These are phyloP conservation scores for Backusella sp. DNA, from an alignment of 192 early-diverging fungal species.

Conservation along the genomic window DNA sequence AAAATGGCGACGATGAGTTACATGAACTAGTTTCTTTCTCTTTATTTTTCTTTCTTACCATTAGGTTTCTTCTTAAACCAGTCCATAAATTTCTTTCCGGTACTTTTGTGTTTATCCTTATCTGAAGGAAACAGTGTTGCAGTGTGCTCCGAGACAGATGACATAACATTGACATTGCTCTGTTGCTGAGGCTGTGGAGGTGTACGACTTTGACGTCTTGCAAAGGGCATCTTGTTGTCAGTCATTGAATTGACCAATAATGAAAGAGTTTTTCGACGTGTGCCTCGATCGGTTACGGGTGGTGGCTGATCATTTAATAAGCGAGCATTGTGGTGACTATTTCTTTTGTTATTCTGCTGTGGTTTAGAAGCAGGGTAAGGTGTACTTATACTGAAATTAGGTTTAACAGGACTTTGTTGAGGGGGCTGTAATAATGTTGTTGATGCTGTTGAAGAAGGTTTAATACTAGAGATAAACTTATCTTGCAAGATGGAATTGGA, in stretches of 20 bases:
- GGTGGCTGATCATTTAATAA: slow-evolving; percentile 1
- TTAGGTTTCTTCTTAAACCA: slow-evolving; percentile 68
- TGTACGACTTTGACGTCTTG: neutral
- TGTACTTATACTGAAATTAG: slow-evolving; percentile 26
- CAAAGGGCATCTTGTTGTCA: slow-evolving; percentile 19
- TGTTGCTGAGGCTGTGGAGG: neutral
- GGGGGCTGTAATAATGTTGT: neutral
- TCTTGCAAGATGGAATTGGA: slow-evolving; percentile 32
- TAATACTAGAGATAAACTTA: slow-evolving; percentile 36
- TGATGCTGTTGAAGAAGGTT: neutral
- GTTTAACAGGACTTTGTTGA: neutral
- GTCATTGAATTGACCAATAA: slow-evolving; percentile 29
- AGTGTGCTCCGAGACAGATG: slow-evolving; percentile 29
- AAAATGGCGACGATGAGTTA: neutral
- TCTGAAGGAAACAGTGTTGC: neutral
- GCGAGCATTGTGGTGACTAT: neutral
- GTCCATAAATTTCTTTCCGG: slow-evolving; percentile 71
- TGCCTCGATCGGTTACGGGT: slow-evolving; percentile 14
- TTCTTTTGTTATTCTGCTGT: neutral
- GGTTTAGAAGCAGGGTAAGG: slow-evolving; percentile 12
- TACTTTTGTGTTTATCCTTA: slow-evolving; percentile 33
- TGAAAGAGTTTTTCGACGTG: slow-evolving; percentile 34
- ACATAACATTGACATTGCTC: neutral
- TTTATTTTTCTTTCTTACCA: slow-evolving; percentile 35
- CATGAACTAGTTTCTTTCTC: neutral